These are phyloP conservation scores for Scheffersomyces cryptocercus DNA, from an alignment of 1,139 yeast species.

Conservation along the genomic window DNA sequence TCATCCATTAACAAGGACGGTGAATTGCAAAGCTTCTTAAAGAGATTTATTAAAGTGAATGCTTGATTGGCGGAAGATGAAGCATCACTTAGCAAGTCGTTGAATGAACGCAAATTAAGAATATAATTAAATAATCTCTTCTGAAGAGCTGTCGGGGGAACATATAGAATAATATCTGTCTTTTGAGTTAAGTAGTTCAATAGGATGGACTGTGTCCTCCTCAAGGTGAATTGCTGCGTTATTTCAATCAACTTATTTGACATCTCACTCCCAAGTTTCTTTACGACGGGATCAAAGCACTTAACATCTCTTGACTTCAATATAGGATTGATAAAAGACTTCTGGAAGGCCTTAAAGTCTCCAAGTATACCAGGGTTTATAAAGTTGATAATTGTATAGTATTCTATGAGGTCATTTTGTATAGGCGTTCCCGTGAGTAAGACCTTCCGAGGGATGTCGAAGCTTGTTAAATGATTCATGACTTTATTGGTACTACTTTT, in stretches of 20 bases:
- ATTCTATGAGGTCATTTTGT: constrained; percentile 87
- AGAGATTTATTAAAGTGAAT: constrained; percentile 68
- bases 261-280: constrained; percentile 58
- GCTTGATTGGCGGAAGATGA: constrained; percentile 43
- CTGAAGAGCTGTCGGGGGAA: constrained; percentile 72
- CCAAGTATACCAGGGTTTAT: constrained; percentile 85
- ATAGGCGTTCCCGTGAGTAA: constrained; percentile 91
- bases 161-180: constrained; percentile 77
- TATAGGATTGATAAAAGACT: constrained; percentile 70
- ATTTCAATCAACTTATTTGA: constrained; percentile 62
- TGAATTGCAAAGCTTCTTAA: constrained; percentile 83
- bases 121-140: constrained; percentile 53
- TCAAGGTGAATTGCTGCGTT: constrained; percentile 67
- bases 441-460: constrained; percentile 60
- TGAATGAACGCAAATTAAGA: constrained; percentile 43
- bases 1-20: constrained; percentile 62
- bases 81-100: constrained; percentile 20
- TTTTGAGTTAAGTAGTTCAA: constrained; percentile 69
- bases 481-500: constrained; percentile 73
- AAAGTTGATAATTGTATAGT: constrained; percentile 77
- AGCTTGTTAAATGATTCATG: constrained; percentile 56
- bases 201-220: constrained; percentile 71
- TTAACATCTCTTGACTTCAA: constrained; percentile 70
- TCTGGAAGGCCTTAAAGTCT: constrained; percentile 60
- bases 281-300: constrained; percentile 52